phyloP scores from a whole-genome alignment of 2,329 filamentous ascomycete genomes.

The Phoma sp. region DNA sequence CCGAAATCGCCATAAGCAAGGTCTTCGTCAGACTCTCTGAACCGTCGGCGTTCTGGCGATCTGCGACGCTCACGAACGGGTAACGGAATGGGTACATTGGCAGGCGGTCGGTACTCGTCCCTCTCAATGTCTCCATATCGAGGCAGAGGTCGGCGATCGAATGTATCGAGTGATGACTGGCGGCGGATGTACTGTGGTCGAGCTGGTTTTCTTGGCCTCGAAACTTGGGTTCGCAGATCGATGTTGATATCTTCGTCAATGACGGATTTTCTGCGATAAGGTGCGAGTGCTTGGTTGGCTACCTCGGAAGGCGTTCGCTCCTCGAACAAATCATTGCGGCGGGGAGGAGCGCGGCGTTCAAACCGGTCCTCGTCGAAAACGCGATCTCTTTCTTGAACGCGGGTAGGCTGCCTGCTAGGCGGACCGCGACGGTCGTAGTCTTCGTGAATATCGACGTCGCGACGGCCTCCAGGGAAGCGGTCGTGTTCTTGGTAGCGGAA shows the following conservation, averaged over 20 bases:
- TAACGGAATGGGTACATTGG: slow-evolving; percentile 73
- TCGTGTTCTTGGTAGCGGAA: slow-evolving; percentile 54
- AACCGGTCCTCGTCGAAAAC: slow-evolving; percentile 63
- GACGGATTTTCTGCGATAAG: slow-evolving; percentile 65
- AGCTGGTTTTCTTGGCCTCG: slow-evolving; percentile 56
- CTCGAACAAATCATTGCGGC: slow-evolving; percentile 54
- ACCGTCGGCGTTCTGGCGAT: slow-evolving; percentile 56
- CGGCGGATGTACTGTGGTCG: slow-evolving; percentile 76
- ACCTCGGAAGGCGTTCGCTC: slow-evolving; percentile 55
- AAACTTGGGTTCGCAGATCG: slow-evolving; percentile 43
- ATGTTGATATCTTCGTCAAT: slow-evolving; percentile 63
- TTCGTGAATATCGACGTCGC: slow-evolving; percentile 53
- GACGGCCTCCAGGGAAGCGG: slow-evolving; percentile 49
- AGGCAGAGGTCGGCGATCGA: slow-evolving; percentile 74
- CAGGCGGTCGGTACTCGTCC: slow-evolving; percentile 67
- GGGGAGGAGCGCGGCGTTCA: slow-evolving; percentile 34
- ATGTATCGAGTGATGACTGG: slow-evolving; percentile 89
- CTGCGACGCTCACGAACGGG: slow-evolving; percentile 57
- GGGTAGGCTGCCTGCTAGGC: slow-evolving; percentile 33
- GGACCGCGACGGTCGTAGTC: slow-evolving; percentile 50
- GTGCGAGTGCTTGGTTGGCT: slow-evolving; percentile 60
- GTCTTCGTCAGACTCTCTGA: slow-evolving; percentile 73
- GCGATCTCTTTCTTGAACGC: slow-evolving; percentile 56
- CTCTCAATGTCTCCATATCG: slow-evolving; percentile 64
- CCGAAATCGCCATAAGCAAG: slow-evolving; percentile 61